Base-by-base conservation (phyloP, 1,284 basidiomycete genomes). In the Gymnopus androsaceus region DNA sequence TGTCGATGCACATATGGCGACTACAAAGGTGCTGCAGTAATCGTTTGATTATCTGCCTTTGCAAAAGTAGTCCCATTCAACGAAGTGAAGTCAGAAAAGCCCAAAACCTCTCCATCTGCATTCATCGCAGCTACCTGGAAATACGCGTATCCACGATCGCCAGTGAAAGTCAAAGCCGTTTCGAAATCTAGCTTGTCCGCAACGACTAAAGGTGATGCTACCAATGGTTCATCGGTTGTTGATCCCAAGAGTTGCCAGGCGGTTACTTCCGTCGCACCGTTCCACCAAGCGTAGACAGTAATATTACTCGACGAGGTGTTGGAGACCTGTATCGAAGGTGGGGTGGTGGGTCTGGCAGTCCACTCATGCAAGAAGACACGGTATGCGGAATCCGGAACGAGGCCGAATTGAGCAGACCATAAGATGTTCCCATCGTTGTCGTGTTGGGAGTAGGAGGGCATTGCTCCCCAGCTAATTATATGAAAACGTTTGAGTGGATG, bases 351-450 rank as follows among this genome's bases (percentile, higher is more conserved):
- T 15, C 36, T 15, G 23, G 50, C 56, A n/a, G 46, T 48, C 56
- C 56, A 57, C 30, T 57, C 47, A 17, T 46, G 46, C n/a, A 38
- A 17, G 30, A 54, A 46, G 23, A 44, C 23, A 23, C 52, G 46
- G 33, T 48, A 48, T 14, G 46, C 12, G 5, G 41, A 42, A n/a
- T n/a, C n/a, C n/a, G n/a, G n/a, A n/a, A n/a, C n/a, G n/a, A n/a
- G n/a, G n/a, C n/a, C n/a, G 31, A 54, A 59, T 38, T 56, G 58
- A 27, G 47, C 50, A 12, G 50, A 42, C 54, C 55, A 59, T 17
- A 56, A 15, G 3, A 56, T 28, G n/a, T 56, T 47, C 2, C 58
- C 58, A 23, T 25, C 17, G 2, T 37, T n/a, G 11, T 42, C 40
- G 25, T 59, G 56, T 37, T 56, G 55, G 12, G 50, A 50, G 21